Base-by-base conservation (phyloP, 1,284 basidiomycete genomes). In the Thelephora terrestris region DNA sequence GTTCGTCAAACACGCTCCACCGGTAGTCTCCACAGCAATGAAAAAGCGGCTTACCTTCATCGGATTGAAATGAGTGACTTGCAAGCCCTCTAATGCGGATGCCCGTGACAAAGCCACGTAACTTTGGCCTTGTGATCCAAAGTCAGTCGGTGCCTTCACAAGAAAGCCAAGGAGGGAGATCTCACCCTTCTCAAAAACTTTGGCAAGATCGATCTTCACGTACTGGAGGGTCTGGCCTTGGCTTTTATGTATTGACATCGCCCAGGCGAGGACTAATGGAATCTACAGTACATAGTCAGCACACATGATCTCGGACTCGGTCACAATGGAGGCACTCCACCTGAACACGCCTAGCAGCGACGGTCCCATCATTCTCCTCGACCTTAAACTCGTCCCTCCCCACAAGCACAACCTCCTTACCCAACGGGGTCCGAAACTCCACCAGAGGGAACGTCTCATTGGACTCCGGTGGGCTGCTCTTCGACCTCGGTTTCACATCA, bases 21-120 rank as follows among this genome's bases (percentile, higher is more conserved):
- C 18, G 16, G 21, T 21, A 7, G 21, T n/a, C n/a, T 21, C 9
- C 12, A 37, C 24, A 6, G 47, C 25, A 46, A 18, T 21, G 14
- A 18, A 25, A 14, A 29, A 21, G 12, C 10, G 35, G 48, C 57
- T 50, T 52, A 82, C 83, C 74, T 93, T 95, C 29, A 65, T 75
- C 0, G 84, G 69, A 55, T 88, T 78, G 64, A 99, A 99, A 37
- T 89, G 82, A 3, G 89, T 68, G 1, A 98, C 89, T 62, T 99
- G 92, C 20, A 99, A 73, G 1, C 93, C 91, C 7, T 94, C 85
- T 42, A 99, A 70, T 7, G 82, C 85, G 0, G 93, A 96, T 2
- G 96, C 96, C 29, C 96, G 90, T 20, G 93, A 96, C 16, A 99
- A 73, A 0, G 96, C 95, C 25, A 98, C 94, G 59, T 99, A 98